Evolutionary conservation across 2,329 filamentous ascomycete genomes (phyloP), one percentile per base, ranked within the genome.

Genomic region (Neophaeococcomyces aloes): DNA sequence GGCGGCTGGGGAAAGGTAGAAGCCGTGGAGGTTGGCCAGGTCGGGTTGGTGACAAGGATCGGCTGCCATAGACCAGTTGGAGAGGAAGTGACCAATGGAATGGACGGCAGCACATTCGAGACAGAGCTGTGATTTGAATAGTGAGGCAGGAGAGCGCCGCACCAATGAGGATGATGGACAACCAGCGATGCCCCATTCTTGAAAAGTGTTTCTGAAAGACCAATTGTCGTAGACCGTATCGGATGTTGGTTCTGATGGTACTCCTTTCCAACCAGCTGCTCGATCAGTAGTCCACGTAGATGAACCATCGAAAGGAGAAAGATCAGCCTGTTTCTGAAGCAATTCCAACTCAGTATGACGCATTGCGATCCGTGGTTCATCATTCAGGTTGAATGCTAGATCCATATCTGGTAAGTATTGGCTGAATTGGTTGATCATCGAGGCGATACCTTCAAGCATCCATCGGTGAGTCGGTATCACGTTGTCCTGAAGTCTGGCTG

Each of bases 41-140:
- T 91, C 86, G 1, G 86, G 81, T 56, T 91, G 85, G 47, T 82
- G 75, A 57, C 86, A 93, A 21, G 81, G 71, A 36, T 85, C 74
- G 4, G 78, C 71, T 4, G 81, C 76, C 7, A 71, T 58, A 1
- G 71, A 67, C 78, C 82, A 88, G 53, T 83, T 70, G 3, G 69
- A 65, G 4, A 86, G 64, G 54, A 85, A 83, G 17, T 78, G 77
- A 2, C 76, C 79, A 14, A 75, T 65, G 0, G 83, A 82, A 55
- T 88, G 82, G 0, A 74, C 73, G 5, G 66, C 63, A 2, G 70
- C 66, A 58, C 84, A 89, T 2, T 67, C 65, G 0, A 73, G 65
- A 59, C 85, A 89, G 39, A 86, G 70, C 29, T 73, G 69, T 43
- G 71, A 71, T 18, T 74, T 37, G 71, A 50, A 84, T 74, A 78